These are phyloP conservation scores for Cardamine chenopodiifolia DNA, from an alignment of 345 rosid genomes.

Conservation along the genomic window DNA sequence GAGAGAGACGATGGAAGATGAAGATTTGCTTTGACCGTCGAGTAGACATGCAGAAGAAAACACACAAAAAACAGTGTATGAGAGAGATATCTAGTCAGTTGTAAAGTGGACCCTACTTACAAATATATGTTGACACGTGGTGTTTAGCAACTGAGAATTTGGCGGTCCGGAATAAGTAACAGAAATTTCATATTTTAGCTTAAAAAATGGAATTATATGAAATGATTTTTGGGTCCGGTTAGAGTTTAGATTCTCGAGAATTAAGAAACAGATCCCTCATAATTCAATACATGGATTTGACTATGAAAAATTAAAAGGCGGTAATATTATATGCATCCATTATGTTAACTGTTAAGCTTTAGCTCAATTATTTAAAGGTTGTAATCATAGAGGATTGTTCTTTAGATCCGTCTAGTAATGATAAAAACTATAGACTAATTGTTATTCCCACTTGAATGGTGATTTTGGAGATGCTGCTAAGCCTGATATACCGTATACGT, in stretches of 20 bases:
- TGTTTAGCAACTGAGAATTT: neutral
- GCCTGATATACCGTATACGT: neutral
- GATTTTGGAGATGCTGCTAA: neutral
- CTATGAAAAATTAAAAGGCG: neutral
- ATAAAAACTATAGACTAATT: constrained; percentile 1
- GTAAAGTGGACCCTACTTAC: constrained; percentile 3
- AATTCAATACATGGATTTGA: neutral
- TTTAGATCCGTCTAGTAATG: constrained; percentile 12
- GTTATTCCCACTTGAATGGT: neutral
- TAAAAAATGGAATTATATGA: neutral
- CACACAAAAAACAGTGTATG: constrained; percentile 18
- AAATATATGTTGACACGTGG: constrained; percentile 12
- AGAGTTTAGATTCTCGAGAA: neutral
- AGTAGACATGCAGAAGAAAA: constrained; percentile 14
- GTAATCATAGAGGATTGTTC: constrained; percentile 21
- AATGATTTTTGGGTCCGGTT: neutral
- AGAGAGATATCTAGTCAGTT: constrained; percentile 31
- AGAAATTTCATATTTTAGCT: neutral
- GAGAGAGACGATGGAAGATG: neutral
- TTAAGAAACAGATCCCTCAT: neutral
- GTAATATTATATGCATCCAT: neutral
- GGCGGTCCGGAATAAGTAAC: constrained; percentile 17
- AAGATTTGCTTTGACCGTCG: constrained; percentile 18
- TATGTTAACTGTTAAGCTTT: constrained; percentile 3
- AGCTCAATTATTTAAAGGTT: constrained; percentile 26